A percentile compares a stretch with the other conserved stretches of the same genome.
Evolutionary conservation across 2,329 filamentous ascomycete genomes (phyloP).

Genomic region (Neonectria sp.): DNA sequence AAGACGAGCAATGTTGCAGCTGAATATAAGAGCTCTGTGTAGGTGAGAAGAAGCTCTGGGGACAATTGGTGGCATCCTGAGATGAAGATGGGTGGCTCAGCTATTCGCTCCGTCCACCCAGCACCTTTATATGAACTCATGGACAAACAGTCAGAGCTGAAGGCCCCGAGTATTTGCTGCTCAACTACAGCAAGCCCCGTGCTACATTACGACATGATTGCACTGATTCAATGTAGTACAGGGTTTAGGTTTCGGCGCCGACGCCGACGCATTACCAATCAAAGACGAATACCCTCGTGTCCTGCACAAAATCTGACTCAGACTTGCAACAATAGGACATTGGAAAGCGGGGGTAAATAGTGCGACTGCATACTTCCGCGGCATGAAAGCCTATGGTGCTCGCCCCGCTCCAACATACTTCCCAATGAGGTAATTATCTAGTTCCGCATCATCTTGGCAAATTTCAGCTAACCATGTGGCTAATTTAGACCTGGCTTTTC

Average conservation of each 20-base stretch:
- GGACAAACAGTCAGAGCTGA: too few relatives aligned
- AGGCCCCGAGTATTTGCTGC: not conserved
- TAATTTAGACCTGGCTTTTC: too few relatives aligned
- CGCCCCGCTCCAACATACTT: too few relatives aligned
- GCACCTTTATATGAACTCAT: not conserved
- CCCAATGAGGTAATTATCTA: too few relatives aligned
- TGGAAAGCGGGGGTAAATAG: too few relatives aligned
- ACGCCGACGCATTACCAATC: not conserved
- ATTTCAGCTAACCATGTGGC: too few relatives aligned
- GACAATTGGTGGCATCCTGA: not conserved
- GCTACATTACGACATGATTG: not conserved
- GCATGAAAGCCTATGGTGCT: too few relatives aligned
- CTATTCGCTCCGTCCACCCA: not conserved
- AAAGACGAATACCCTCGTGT: too few relatives aligned
- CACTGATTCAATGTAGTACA: not conserved
- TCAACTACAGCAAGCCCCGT: not conserved
- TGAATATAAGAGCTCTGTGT: not conserved
- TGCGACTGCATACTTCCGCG: too few relatives aligned
- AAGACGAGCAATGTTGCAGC: not conserved
- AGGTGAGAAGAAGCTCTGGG: not conserved
- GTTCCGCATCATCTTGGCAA: too few relatives aligned
- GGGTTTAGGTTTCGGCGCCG: not conserved
- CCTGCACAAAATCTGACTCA: too few relatives aligned
- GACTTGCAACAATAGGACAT: too few relatives aligned
- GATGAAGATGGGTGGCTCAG: not conserved